Base-by-base conservation (phyloP, 352 stramenopile species). In the Pythium dissotocum region DNA sequence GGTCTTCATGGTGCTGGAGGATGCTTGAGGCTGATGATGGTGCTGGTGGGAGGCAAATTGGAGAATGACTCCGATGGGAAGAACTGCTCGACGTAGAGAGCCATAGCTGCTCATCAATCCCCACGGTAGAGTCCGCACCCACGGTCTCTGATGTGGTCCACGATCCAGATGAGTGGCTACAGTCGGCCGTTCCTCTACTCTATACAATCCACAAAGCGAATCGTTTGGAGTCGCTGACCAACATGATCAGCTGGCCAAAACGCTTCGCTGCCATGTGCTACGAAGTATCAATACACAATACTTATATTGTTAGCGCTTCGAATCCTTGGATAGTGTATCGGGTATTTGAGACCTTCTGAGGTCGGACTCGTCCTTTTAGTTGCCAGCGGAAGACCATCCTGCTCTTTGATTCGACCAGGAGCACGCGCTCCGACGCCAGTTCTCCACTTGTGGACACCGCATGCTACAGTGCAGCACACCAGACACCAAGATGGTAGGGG, bases 1-100 rank as follows among this genome's bases (percentile, higher is more conserved):
- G 38, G 33, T 58, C 57, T 72, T 77, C 71, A 77, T 77, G 44
- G 4, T 59, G 1, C 10, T 48, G 10, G 44, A 14, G 38, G 21
- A 7, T 18, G 6, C 28, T 30, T 53, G n/a, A 30, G 4, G 2
- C 14, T 33, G 49, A 9, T 35, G 26, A 0, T 46, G 9, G 32
- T 21, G 32, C 21, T 49, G 63, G 21, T 53, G 46, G n/a, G 21
- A 65, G 42, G 51, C 35, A 32, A 33, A 68, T 65, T 65, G n/a
- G 13, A 32, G 48, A 69, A 56, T 58, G 59, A 72, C 12, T 58
- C 61, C 28, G 55, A 35, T 52, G 26, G 48, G 32, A 52, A 38
- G 48, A 55, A 16, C 9, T 26, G 9, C 24, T 36, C 5, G 46
- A 46, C 10, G 16, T 21, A 4, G 6, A 10, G 40, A 21, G 16